Base-by-base conservation (phyloP, 176 grass and related monocot genomes). In the Lolium multiflorum region DNA sequence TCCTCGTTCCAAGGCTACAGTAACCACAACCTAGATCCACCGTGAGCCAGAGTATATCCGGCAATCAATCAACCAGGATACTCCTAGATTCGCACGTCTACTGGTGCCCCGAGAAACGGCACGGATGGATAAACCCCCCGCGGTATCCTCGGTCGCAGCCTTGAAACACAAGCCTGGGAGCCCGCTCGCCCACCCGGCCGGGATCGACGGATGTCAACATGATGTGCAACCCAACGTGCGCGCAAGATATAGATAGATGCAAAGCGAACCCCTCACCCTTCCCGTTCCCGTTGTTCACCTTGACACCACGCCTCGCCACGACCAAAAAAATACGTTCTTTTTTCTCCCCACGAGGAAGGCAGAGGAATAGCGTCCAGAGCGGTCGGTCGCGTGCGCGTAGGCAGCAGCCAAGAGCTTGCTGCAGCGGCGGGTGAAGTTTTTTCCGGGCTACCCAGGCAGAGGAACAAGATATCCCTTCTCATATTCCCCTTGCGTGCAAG, bases 401-500 rank as follows among this genome's bases (percentile, higher is more conserved):
- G 65, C 67, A 46, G 83, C n/a, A 35, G 28, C 28, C 28, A 28
- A 10, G 46, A 78, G 84, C 69, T 77, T 74, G 87, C 79, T 20
- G 84, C 73, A 55, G 26, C 54, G 73, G 46, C 15, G 50, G 71
- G 47, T 9, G 74, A 81, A 85, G 57, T 76, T 69, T 48, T 59
- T 61, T 11, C 46, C 8, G 46, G n/a, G 58, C 6, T 22, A 35
- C 31, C 31, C 31, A 65, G 87, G 21, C 2, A 17, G 37, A 43
- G 41, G 41, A 43, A 35, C 31, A 79, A 97, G 88, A 86, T 85
- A 90, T 88, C 77, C 71, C 21, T 76, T 78, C 28, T 44, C 44
- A 62, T 83, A 97, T 91, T 94, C 90, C 84, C 51, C 83, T 97
- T 92, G 92, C 94, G 94, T 97, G 90, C 90, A 92, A 89, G 92